Evolutionary conservation across 2,329 filamentous ascomycete species (phyloP).

Genomic region (Calonectria henricotiae): DNA sequence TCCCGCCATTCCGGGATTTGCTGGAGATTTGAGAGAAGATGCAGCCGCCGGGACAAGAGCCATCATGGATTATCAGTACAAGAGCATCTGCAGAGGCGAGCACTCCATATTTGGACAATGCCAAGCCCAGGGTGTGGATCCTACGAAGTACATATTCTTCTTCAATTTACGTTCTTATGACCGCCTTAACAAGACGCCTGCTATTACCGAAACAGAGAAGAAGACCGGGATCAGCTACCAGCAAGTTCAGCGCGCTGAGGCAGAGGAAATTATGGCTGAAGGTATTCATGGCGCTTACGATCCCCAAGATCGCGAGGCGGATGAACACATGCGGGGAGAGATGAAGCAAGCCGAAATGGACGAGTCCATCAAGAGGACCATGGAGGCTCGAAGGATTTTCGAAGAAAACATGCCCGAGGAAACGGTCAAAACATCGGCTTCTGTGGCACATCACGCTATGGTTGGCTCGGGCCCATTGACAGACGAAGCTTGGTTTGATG

Average conservation of each 20-base stretch:
- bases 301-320: conserved; percentile 62
- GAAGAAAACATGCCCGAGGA: conserved; percentile 65
- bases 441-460: conserved; percentile 87
- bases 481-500: conserved; percentile 84
- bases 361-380: conserved; percentile 57
- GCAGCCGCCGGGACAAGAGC: conserved; percentile 89
- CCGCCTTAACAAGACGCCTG: conserved; percentile 86
- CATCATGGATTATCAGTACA: conserved; percentile 99
- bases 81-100: conserved; percentile 92
- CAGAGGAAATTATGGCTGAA: conserved; percentile 87
- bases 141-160: conserved; percentile 86
- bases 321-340: conserved; percentile 66
- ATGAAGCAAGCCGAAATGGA: conserved; percentile 59
- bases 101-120: conserved; percentile 92
- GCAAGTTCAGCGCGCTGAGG: conserved; percentile 89
- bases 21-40: conserved; percentile 88
- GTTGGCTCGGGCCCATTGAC: conserved; percentile 71
- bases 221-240: conserved; percentile 88
- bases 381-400: conserved; percentile 69
- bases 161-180: conserved; percentile 97
- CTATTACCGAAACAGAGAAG: conserved; percentile 82
- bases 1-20: conserved; percentile 93
- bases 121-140: conserved; percentile 80
- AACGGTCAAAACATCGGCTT: conserved; percentile 59
- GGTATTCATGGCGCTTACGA: conserved; percentile 76